Conservation (phyloP, 345 rosid genomes). For the Eucalyptus viminalis region DNA sequence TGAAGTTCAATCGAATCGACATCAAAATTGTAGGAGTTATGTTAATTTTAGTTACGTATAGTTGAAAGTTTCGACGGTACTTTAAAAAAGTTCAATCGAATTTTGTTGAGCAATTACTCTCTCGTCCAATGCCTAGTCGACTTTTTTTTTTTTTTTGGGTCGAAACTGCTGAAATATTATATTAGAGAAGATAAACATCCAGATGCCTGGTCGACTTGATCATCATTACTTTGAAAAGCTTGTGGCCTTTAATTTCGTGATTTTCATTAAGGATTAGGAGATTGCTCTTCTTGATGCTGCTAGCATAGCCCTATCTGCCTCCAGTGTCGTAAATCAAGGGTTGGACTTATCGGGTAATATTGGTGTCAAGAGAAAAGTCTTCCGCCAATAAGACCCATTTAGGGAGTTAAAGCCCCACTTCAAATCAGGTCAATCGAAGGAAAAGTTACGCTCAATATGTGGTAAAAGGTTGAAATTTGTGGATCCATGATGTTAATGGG, state of each 20-base stretch:
- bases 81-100: not conserved
- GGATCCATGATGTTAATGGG: no score
- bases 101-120: not conserved
- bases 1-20: not conserved
- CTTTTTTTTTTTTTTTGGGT: no score
- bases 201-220: not conserved
- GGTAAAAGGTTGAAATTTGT: not conserved
- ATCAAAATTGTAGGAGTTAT: not conserved
- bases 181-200: no score
- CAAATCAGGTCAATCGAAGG: not conserved
- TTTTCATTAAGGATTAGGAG: not conserved
- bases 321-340: not conserved
- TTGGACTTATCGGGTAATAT: not conserved
- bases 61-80: accelerated
- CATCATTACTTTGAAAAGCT: not conserved
- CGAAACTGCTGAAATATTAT: no score
- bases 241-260: not conserved
- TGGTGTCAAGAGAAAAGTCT: not conserved
- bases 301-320: not conserved
- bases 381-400: not conserved
- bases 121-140: not conserved
- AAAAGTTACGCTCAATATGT: not conserved
- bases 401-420: not conserved
- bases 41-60: not conserved
- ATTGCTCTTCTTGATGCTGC: not conserved